Evolutionary conservation across 163 green algal species (phyloP), one percentile per base, ranked within the genome.

Genomic region (Chloromonas sp.): DNA sequence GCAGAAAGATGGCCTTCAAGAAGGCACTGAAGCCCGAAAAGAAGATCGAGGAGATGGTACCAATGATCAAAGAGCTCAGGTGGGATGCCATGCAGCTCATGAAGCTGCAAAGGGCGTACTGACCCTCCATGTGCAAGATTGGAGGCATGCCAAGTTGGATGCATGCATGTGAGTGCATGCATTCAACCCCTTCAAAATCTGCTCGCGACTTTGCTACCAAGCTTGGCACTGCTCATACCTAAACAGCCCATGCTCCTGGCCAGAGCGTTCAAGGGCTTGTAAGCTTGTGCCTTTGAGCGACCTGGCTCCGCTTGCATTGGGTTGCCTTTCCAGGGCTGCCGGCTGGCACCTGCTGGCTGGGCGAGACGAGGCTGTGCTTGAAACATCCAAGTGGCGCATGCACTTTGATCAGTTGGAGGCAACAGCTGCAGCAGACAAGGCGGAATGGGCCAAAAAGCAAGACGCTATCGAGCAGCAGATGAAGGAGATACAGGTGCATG

Each of bases 11-110:
- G n/a, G 0, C 80, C 8, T 94, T 92, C 77, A 85, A 88, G 58
- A 92, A 91, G 77, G 87, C 84, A 66, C 89, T 89, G 1, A 88
- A 89, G 15, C 84, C 91, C 13, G 88, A 90, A 60, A 92, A 92
- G 76, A 94, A 94, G 85, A 80, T 94, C 2, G 91, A 94, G 81
- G 89, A 90, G 1, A 90, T 92, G 86, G 87, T 87, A n/a, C 89
- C 91, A 14, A 80, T 93, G 59, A 87, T 93, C 86, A 94, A 92
- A 82, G 91, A 94, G 81, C 87, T 92, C 3, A 92, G 89, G 91
- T 92, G 82, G 1, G 82, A 5, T 86, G 70, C 14, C 36, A 36
- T 36, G 36, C 36, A 36, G 36, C 36, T 36, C 36, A 36, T 36
- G 36, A 13, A 13, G 70, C 70, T 76, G 70, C 36, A 36, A 36